Evolutionary conservation across 129 eudicot genomes (phyloP).

Genomic region (Lactuca sativa): DNA sequence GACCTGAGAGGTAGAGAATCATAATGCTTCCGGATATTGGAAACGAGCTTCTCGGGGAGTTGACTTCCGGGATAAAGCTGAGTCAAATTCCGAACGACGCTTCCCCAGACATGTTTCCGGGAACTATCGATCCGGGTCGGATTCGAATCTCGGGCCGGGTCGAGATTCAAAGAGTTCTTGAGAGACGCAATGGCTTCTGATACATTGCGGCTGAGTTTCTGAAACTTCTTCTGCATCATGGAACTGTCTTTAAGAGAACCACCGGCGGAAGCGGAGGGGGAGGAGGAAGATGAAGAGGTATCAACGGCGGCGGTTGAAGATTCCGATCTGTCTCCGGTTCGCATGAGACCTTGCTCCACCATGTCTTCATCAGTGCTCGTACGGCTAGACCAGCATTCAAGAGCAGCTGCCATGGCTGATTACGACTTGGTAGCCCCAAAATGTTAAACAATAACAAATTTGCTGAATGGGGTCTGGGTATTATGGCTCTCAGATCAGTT

Average conservation of each 20-base stretch:
- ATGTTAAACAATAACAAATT: neutral
- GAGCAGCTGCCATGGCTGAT: slow-evolving; percentile 78
- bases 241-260: slow-evolving; percentile 47
- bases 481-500: slow-evolving; percentile 11
- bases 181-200: slow-evolving; percentile 91
- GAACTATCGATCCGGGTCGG: slow-evolving; percentile 52
- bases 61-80: slow-evolving; percentile 99
- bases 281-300: slow-evolving; percentile 40
- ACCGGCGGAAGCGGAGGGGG: slow-evolving; percentile 21
- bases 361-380: slow-evolving; percentile 90
- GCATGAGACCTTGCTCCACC: slow-evolving; percentile 93
- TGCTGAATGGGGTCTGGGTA: neutral
- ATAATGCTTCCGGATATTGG: slow-evolving; percentile 90
- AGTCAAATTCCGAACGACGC: slow-evolving; percentile 88
- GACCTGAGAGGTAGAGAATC: slow-evolving; percentile 96
- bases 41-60: slow-evolving; percentile 92
- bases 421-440: neutral
- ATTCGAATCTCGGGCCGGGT: slow-evolving; percentile 65
- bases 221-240: slow-evolving; percentile 76
- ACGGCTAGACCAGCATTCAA: slow-evolving; percentile 98
- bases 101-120: slow-evolving; percentile 79
- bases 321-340: slow-evolving; percentile 88
- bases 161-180: slow-evolving; percentile 84
- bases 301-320: slow-evolving; percentile 40
- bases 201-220: slow-evolving; percentile 85